A percentile compares a stretch with the other conserved stretches of the same genome.
These are phyloP conservation scores for Neopestalotiopsis rosae DNA, from an alignment of 2,329 filamentous ascomycete genomes.

Conservation along the genomic window DNA sequence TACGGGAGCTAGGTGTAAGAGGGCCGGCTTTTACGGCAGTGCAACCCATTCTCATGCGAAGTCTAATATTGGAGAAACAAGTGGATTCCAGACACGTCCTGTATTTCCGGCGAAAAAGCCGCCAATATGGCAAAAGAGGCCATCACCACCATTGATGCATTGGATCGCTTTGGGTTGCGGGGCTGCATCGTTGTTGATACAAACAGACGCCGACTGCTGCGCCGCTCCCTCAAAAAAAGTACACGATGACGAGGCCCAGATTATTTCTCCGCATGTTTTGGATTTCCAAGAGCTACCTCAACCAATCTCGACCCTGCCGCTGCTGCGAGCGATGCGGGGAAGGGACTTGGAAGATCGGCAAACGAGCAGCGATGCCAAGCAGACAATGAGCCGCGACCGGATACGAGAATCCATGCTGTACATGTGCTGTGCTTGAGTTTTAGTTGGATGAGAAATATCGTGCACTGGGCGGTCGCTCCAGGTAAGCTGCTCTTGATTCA, in stretches of 20 bases:
- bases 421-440: too few species aligned
- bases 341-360: neutral
- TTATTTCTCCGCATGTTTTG: slow-evolving; percentile 1
- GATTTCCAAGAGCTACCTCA: neutral
- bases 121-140: slow-evolving; percentile 6
- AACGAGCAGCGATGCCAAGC: neutral
- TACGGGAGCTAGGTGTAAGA: neutral
- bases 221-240: neutral
- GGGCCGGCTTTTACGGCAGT: neutral
- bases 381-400: neutral
- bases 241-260: slow-evolving; percentile 1
- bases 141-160: slow-evolving; percentile 15
- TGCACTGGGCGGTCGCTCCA: too few species aligned
- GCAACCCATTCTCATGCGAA: neutral
- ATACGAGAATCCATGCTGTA: too few species aligned
- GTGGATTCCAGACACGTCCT: neutral
- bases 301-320: neutral
- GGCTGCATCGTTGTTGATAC: neutral
- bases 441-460: neutral
- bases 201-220: neutral
- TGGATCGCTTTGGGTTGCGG: neutral
- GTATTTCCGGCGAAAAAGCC: slow-evolving; percentile 11
- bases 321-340: neutral
- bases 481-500: too few species aligned
- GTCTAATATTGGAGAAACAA: neutral